Base-by-base conservation (phyloP, 768 basidiomycete species). In the Dacryopinax primogenitus region DNA sequence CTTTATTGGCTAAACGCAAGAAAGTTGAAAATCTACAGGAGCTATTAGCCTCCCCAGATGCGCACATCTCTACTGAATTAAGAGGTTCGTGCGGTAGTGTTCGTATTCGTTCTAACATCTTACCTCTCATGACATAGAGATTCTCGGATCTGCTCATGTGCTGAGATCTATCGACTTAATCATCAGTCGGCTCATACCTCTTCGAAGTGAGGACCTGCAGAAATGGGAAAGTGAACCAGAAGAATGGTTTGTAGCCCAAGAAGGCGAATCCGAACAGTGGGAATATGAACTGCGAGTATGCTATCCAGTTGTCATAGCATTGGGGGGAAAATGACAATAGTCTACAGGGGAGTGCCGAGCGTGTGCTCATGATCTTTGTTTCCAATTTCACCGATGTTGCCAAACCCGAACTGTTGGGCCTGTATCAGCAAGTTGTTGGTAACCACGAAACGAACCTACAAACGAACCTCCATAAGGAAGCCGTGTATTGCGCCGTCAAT, bases 161-260 rank as follows among this genome's bases (percentile, higher is more conserved):
- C 26, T 58, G 30, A 13, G 18, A 30, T 87, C 86, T 6, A 87
- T 86, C 35, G 78, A 83, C 66, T 76, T 93, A 6, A 81, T 99
- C 9, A 82, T 99, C 23, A 86, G 85, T 26, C 83, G 87, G 9
- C 86, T 95, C 71, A 85, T 99, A 73, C 91, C 90, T 13, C 77
- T 99, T 47, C 87, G 87, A 64, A 80, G 87, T 3, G 76, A 80
- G 1, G 95, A 97, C 73, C 79, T 97, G 11, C 84, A 91, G 68
- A 81, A 81, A 3, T 92, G 94, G 90, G 80, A 86, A 76, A 80
- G 81, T 16, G 91, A 94, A 72, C 92, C 94, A 0, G 95, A 99
- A 77, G 90, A 94, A 70, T 99, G 92, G 91, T 83, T 95, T 12
- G 90, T 91, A 66, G 75, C 84, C 11, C 92, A 97, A 74, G 91